A percentile compares a stretch with the other conserved stretches of the same genome.
Evolutionary conservation across 441 rosid genomes (phyloP).

Genomic region (Euphorbia schlechtendalii): DNA sequence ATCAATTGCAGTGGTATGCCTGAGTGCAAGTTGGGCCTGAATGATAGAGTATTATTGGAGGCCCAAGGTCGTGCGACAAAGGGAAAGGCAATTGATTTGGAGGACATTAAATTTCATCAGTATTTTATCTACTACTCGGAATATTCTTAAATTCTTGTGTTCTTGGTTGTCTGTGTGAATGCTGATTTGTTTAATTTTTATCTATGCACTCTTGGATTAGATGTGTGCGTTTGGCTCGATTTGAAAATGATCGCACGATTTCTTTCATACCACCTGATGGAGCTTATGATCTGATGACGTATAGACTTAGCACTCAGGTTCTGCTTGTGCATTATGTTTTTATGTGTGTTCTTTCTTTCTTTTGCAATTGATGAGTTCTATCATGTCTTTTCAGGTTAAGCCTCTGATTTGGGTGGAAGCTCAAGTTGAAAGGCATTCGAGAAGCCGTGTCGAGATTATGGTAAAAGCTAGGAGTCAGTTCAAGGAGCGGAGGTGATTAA

Average conservation of each 20-base stretch:
- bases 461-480: conserved; percentile 98
- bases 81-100: conserved; percentile 97
- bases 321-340: conserved; percentile 5
- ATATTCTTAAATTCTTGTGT: conserved; percentile 17
- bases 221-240: conserved; percentile 95
- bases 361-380: conserved; percentile 9
- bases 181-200: too few species aligned
- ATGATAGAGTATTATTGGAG: conserved; percentile 91
- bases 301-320: conserved; percentile 91
- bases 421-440: conserved; percentile 94
- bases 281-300: conserved; percentile 92
- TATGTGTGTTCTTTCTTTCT: background rate
- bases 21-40: conserved; percentile 94
- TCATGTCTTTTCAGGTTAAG: conserved; percentile 54
- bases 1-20: conserved; percentile 87
- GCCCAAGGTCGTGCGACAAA: conserved; percentile 94
- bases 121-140: conserved; percentile 29
- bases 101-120: conserved; percentile 97
- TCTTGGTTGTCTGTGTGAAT: background rate
- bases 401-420: conserved; percentile 99
- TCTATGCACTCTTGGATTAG: conserved; percentile 43
- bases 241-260: conserved; percentile 92
- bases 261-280: conserved; percentile 98
- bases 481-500: conserved; percentile 86
- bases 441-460: conserved; percentile 89